Evolutionary conservation across 805 yeast species (phyloP).

Genomic region (Spathaspora gorwiae): DNA sequence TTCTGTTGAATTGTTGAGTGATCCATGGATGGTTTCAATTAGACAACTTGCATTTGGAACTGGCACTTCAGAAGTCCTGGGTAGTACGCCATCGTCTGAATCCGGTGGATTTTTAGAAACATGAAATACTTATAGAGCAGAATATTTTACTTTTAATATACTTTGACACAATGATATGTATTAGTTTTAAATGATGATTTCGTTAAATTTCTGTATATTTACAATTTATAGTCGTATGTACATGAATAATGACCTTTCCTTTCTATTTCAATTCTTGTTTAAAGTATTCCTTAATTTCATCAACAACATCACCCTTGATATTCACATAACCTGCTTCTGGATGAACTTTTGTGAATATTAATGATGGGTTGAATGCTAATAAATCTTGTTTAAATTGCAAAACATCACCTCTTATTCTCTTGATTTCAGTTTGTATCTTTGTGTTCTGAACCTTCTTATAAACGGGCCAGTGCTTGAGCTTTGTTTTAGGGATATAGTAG

Average conservation of each 20-base stretch:
- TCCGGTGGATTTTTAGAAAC: constrained; percentile 7
- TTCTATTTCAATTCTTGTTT: constrained; percentile 9
- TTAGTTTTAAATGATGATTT: neutral
- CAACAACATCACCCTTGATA: constrained; percentile 37
- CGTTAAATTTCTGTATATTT: neutral
- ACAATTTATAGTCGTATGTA: neutral
- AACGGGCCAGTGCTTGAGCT: constrained; percentile 74
- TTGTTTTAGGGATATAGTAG: constrained; percentile 47
- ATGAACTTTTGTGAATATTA: constrained; percentile 35
- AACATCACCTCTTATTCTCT: constrained; percentile 66
- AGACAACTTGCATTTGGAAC: constrained; percentile 62
- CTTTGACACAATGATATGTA: too few species aligned
- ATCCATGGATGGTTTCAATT: constrained; percentile 83
- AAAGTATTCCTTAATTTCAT: constrained; percentile 24
- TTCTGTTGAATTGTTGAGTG: constrained; percentile 79
- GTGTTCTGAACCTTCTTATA: constrained; percentile 65
- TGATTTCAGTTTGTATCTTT: constrained; percentile 67
- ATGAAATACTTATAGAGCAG: too few species aligned
- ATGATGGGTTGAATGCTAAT: constrained; percentile 43
- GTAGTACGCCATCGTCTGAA: constrained; percentile 37
- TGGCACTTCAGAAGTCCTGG: constrained; percentile 17
- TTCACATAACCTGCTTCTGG: constrained; percentile 31
- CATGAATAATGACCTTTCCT: neutral
- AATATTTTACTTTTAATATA: too few species aligned
- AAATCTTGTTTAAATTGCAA: constrained; percentile 64